Evolutionary conservation across 2,329 filamentous ascomycete species (phyloP), one percentile per base, ranked within the genome.

Genomic region (Echinosphaeria canescens): DNA sequence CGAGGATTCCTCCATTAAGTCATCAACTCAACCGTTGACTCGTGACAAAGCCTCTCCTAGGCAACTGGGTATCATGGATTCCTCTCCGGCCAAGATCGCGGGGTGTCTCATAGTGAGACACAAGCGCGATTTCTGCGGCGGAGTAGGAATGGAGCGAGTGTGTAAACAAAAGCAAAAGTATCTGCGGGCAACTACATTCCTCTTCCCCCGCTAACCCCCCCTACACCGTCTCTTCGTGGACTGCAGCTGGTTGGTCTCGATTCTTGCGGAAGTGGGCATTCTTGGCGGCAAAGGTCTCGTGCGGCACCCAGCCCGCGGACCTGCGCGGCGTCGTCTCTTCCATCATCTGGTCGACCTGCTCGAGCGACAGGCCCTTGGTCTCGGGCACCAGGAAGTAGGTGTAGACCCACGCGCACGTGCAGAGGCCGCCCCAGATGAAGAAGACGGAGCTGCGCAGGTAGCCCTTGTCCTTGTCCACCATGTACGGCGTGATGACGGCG

Each of bases 311-410:
- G 53, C 69, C 72, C 51, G 66, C 55, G 3, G 75, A 84, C 12
- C 64, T 80, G 36, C 75, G 69, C 20, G 80, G 75, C 13, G 66
- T 80, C 22, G 66, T 70, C 66, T 90, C 78, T 56, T 84, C 78
- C 61, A 88, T 69, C 79, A 90, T 85, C 6, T 33, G 28, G 32
- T 34, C 34, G 27, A 36, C 28, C 22, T 36, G 30, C 31, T 34
- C 30, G 8, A 34, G 29, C n/a, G 29, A 31, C 16, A 32, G 20
- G 23, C 34, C 32, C 28, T 36, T 36, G 26, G 32, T 31, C 31
- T 36, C 31, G 13, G 34, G 32, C 5, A 34, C 28, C 16, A 33
- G 18, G 24, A 36, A 33, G 20, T 29, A 32, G 24, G 29, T 29
- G 25, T 29, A 34, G 10, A 23, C 9, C 2, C 30, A 26, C 7